Percentiles rank a stretch among this genome's conserved stretches.
Evolutionary conservation across 1,284 basidiomycete species (phyloP).

Genomic region (Athelia psychrophila): DNA sequence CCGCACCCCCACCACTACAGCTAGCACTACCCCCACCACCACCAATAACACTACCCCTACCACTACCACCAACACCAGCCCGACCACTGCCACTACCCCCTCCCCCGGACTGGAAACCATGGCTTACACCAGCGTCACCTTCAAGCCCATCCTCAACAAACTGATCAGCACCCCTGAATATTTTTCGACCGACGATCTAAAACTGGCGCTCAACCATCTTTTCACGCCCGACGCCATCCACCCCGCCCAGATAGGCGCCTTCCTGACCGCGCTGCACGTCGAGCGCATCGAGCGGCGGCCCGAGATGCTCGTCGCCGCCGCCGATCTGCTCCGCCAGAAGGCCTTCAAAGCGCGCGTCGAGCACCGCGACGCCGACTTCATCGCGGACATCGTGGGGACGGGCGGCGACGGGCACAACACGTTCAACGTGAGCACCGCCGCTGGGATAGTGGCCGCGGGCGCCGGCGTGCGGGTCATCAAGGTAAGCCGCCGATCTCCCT

Average conservation of each 20-base stretch:
- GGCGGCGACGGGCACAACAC: constrained; percentile 98
- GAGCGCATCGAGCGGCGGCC: constrained; percentile 73
- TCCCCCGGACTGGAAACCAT: too few species aligned
- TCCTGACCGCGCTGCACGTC: constrained; percentile 79
- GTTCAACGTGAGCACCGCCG: constrained; percentile 97
- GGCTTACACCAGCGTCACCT: constrained; percentile 49
- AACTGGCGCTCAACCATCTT: constrained; percentile 68
- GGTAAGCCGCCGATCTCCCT: constrained; percentile 42
- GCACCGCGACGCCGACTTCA: constrained; percentile 57
- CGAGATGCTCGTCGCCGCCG: constrained; percentile 76
- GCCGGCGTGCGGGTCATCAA: constrained; percentile 93
- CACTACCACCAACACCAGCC: too few species aligned
- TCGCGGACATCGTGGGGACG: constrained; percentile 71
- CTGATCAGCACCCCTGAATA: constrained; percentile 76
- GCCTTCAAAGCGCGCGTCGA: constrained; percentile 62
- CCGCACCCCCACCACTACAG: too few species aligned
- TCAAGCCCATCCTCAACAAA: constrained; percentile 74
- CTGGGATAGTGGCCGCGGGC: constrained; percentile 92
- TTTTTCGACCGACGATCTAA: constrained; percentile 73
- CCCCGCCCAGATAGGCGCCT: constrained; percentile 78
- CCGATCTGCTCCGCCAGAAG: constrained; percentile 65
- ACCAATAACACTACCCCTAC: too few species aligned
- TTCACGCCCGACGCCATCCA: constrained; percentile 62
- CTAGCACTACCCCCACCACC: too few species aligned
- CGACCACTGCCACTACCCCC: too few species aligned